Base-by-base conservation (phyloP, 2,329 filamentous ascomycete species). In the Diaporthe aspalathi region DNA sequence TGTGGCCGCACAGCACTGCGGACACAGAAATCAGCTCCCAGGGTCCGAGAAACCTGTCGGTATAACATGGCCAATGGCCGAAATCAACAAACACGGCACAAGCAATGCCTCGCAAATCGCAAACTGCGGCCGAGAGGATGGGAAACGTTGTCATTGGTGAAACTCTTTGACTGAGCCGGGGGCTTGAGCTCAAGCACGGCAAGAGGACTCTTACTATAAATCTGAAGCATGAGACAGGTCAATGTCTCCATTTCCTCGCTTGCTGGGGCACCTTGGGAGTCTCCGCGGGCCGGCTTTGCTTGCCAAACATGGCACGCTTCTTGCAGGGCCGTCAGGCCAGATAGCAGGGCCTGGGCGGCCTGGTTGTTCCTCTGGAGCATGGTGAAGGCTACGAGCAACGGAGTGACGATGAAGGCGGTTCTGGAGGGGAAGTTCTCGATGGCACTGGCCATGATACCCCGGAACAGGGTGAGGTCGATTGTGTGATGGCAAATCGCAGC, bases 1-100 rank as follows among this genome's bases (percentile, higher is more conserved):
- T 63, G 20, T 63, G 57, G 57, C 57, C 57, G 57, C 57, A 63
- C 1, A 63, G 27, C 57, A 63, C 57, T 63, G 20, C 20, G 20
- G 20, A 5, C 22, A 14, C 12, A 11, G 2, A 1, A 22, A 27
- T 63, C 27, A 63, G 57, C 43, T 22, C 17, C 27, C 20, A 32
- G 22, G 3, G 17, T 16, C 12, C 3, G 20, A 24, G 14, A 12
- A 3, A 57, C n/a, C 11, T 8, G 16, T 20, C 40, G 35, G 32
- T 27, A 1, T n/a, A 17, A 8, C 20, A 9, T 9, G 7, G 17
- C n/a, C 3, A 57, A 22, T 22, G 24, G 35, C 22, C 38, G 22
- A 40, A 20, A 14, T 17, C 12, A 20, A 43, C 32, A 27, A 8
- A 43, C 43, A 8, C 14, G 16, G 22, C 1, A 24, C 3, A 9